phyloP scores from a whole-genome alignment of 2,329 filamentous ascomycete genomes.

The Neofusicoccum laricinum region DNA sequence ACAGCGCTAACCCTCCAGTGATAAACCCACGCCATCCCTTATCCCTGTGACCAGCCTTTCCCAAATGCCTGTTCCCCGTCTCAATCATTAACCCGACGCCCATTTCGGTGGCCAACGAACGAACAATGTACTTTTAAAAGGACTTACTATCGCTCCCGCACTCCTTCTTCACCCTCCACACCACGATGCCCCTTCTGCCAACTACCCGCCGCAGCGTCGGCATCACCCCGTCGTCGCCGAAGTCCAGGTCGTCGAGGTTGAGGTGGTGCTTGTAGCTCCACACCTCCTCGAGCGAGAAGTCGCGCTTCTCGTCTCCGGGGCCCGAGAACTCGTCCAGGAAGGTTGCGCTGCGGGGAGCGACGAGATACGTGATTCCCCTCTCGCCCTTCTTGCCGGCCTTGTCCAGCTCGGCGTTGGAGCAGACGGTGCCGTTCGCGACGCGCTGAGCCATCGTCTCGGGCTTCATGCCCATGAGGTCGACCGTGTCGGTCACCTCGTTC shows the following conservation, averaged over 20 bases:
- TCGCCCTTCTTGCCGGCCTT: constrained; percentile 49
- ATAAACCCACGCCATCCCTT: background rate
- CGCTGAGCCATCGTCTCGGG: constrained; percentile 59
- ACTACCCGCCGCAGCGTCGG: constrained; percentile 66
- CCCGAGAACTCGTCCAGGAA: constrained; percentile 60
- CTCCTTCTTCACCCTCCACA: constrained; percentile 42
- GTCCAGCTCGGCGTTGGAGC: constrained; percentile 49
- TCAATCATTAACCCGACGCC: background rate
- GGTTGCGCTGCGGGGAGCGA: constrained; percentile 69
- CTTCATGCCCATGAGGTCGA: constrained; percentile 71
- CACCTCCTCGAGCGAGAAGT: constrained; percentile 64
- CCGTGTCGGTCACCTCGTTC: constrained; percentile 67
- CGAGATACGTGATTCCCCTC: constrained; percentile 50
- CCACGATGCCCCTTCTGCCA: constrained; percentile 44
- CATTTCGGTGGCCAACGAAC: background rate
- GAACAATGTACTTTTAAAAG: background rate
- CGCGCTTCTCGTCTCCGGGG: constrained; percentile 22
- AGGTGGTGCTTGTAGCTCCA: constrained; percentile 68
- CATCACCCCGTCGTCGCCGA: constrained; percentile 73
- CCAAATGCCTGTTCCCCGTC: background rate
- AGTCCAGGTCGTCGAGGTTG: constrained; percentile 78
- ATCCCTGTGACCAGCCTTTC: background rate
- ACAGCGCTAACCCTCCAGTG: background rate
- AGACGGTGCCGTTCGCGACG: constrained; percentile 59
- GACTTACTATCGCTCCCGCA: constrained; percentile 24